Evolutionary conservation across 805 yeast genomes (phyloP).

Genomic region (Wickerhamiella cacticola): DNA sequence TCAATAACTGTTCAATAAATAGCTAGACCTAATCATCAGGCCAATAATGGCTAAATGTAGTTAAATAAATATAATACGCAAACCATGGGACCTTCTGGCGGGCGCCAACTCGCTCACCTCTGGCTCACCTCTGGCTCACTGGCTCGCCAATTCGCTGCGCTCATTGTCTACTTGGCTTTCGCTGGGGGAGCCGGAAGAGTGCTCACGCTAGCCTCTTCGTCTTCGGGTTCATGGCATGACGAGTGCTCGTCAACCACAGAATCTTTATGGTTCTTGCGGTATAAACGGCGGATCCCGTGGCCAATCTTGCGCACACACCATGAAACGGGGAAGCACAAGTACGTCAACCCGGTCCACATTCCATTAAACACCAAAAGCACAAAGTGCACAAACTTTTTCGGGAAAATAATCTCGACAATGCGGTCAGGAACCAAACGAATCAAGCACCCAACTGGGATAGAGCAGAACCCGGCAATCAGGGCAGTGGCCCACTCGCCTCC

Average conservation of each 20-base stretch:
- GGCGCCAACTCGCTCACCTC: too few relatives aligned
- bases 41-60: too few relatives aligned
- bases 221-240: too few relatives aligned
- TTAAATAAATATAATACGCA: too few relatives aligned
- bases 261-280: too few relatives aligned
- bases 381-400: conserved; percentile 40
- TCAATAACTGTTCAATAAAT: too few relatives aligned
- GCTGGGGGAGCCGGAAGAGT: neutral
- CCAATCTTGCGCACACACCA: conserved; percentile 15
- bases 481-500: conserved; percentile 87
- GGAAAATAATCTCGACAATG: conserved; percentile 56
- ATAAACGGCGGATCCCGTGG: neutral
- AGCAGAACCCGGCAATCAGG: conserved; percentile 61
- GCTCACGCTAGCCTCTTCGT: neutral
- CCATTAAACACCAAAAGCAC: conserved; percentile 19
- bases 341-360: conserved; percentile 21
- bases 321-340: conserved; percentile 20
- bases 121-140: too few relatives aligned
- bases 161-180: neutral
- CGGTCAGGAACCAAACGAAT: conserved; percentile 75
- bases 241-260: too few relatives aligned
- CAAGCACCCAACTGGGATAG: conserved; percentile 68
- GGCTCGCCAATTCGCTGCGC: too few relatives aligned
- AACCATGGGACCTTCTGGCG: too few relatives aligned
- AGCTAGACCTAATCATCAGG: too few relatives aligned